Evolutionary conservation across 1,284 basidiomycete species (phyloP), one percentile per base, ranked within the genome.

Genomic region (Apiotrichum mycotoxinovorans): DNA sequence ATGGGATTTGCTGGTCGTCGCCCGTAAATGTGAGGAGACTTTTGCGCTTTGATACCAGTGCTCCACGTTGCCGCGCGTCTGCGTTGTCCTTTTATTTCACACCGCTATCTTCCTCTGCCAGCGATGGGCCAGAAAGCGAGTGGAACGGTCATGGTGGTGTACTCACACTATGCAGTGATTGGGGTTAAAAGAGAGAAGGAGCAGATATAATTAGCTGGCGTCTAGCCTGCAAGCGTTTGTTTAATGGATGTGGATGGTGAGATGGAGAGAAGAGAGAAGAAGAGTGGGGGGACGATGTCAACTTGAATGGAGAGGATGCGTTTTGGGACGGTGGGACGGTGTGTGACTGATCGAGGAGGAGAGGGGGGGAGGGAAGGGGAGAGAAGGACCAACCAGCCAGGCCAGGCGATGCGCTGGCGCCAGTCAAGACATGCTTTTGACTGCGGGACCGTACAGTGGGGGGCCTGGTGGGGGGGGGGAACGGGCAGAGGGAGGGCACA

Each of bases 191-290:
- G 43, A 25, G 42, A 25, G 43, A 43, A 12, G 15, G 41, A 26
- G 41, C 17, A 20, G 38, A 40, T 37, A 37, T 37, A 37, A 22
- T 23, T 15, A 47, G 45, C 45, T 7, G 45, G 45, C 45, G 45
- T 47, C 45, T 20, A 47, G 45, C 45, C 48, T 25, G 51, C 41
- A 17, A 44, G n/a, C n/a, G n/a, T n/a, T n/a, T n/a, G n/a, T 22
- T 51, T 45, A 49, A 43, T 41, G 48, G 42, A 43, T 35, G 35
- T 37, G 34, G 48, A 12, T 38, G 35, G 17, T 37, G 35, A 42
- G 43, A 44, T 49, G 56, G 46, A 55, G 54, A 54, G 33, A 43
- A 27, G 47, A 52, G 48, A 46, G 45, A 52, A 44, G 51, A 15
- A 41, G 42, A 30, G 53, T 26, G 52, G 45, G 52, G 30, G 60